A percentile compares a stretch with the other conserved stretches of the same genome.
phyloP scores from a whole-genome alignment of 1,284 basidiomycete genomes.

The Cryptococcus sp. region DNA sequence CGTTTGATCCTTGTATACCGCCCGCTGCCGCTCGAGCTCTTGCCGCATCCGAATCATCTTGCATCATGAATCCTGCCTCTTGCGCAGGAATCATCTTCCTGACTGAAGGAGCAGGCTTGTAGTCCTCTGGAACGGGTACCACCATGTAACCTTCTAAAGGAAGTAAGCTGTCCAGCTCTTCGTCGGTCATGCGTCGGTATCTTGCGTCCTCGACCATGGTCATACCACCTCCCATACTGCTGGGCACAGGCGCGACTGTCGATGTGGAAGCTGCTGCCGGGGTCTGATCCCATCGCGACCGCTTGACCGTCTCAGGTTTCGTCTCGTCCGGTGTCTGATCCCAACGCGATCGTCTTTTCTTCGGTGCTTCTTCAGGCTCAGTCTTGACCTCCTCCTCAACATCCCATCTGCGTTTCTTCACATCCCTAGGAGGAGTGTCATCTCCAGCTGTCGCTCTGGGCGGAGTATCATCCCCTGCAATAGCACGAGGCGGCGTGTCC shows the following conservation, averaged over 20 bases:
- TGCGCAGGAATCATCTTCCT: constrained; percentile 57
- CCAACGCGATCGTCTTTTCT: constrained; percentile 95
- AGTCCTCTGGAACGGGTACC: constrained; percentile 91
- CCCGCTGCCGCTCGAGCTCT: constrained; percentile 83
- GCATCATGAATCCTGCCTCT: constrained; percentile 83
- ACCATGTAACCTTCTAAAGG: constrained; percentile 84
- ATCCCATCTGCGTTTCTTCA: constrained; percentile 86
- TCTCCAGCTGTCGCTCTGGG: constrained; percentile 25
- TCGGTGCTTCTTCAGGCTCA: constrained; percentile 69
- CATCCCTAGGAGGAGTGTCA: constrained; percentile 48
- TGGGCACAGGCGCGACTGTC: constrained; percentile 26
- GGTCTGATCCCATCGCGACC: constrained; percentile 56
- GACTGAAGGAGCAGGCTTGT: constrained; percentile 70
- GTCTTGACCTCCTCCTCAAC: constrained; percentile 64
- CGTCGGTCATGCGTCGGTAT: constrained; percentile 90
- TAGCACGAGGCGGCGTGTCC: constrained; percentile 34
- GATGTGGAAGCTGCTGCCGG: constrained; percentile 43
- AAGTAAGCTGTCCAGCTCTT: constrained; percentile 89
- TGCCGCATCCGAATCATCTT: constrained; percentile 87
- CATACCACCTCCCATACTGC: constrained; percentile 59
- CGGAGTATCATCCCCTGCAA: constrained; percentile 39
- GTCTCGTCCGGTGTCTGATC: constrained; percentile 80
- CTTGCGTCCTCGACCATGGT: constrained; percentile 94
- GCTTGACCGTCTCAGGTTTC: constrained; percentile 73
- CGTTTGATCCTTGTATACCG: constrained; percentile 75